A percentile compares a stretch with the other conserved stretches of the same genome.
Conservation (phyloP, 192 early-diverging fungal species). For the Backusella tuberculispora region DNA sequence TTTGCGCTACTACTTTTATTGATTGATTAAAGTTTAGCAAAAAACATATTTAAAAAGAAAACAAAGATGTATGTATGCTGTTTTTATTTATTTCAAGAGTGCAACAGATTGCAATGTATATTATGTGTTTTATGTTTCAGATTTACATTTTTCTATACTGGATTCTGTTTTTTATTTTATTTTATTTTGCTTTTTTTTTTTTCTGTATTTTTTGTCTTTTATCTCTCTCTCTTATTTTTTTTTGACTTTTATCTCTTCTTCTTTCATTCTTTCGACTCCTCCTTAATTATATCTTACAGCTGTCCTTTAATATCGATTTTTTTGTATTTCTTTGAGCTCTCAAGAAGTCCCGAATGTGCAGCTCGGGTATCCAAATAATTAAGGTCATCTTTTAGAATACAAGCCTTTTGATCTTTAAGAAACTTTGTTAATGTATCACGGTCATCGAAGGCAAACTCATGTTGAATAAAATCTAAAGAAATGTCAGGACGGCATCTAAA, state of each 20-base stretch:
- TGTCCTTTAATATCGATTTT: conserved; percentile 85
- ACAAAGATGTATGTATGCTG: too few relatives aligned
- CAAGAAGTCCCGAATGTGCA: conserved; percentile 51
- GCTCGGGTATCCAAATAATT: conserved; percentile 61
- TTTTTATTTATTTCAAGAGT: not conserved
- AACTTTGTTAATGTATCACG: conserved; percentile 54
- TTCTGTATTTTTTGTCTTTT: not conserved
- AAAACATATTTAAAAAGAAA: too few relatives aligned
- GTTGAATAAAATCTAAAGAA: conserved; percentile 56
- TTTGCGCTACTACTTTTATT: too few relatives aligned
- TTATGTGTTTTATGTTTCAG: not conserved
- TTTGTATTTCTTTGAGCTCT: conserved; percentile 62
- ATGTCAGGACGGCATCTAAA: conserved; percentile 64
- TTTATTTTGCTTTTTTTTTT: not conserved
- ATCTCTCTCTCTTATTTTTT: not conserved
- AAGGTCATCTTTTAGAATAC: conserved; percentile 34
- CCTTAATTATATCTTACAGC: conserved; percentile 43
- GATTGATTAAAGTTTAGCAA: too few relatives aligned
- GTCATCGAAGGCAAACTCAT: conserved; percentile 70
- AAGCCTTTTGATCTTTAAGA: conserved; percentile 47
- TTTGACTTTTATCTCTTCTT: not conserved
- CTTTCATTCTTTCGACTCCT: not conserved
- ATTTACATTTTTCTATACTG: not conserved
- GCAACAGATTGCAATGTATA: not conserved
- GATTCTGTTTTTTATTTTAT: not conserved